A percentile compares a stretch with the other conserved stretches of the same genome.
Evolutionary conservation across 2,329 filamentous ascomycete genomes (phyloP).

Genomic region (Phoma sp.): DNA sequence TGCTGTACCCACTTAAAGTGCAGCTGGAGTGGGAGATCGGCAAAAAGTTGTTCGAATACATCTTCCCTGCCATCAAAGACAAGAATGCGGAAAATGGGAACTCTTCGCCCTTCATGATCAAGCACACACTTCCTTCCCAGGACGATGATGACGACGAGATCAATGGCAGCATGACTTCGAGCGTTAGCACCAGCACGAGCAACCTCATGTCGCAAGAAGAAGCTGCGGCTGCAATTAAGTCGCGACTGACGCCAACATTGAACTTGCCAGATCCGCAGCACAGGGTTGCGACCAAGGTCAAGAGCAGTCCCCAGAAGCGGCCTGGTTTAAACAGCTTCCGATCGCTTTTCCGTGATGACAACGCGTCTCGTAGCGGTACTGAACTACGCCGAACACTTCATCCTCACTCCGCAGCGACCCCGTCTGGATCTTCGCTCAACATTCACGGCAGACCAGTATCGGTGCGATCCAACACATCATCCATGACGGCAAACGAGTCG

Average conservation of each 20-base stretch:
- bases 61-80: conserved; percentile 83
- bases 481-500: conserved; percentile 35
- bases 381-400: conserved; percentile 44
- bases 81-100: conserved; percentile 56
- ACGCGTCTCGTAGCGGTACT: conserved; percentile 36
- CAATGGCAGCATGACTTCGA: conserved; percentile 42
- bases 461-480: conserved; percentile 35
- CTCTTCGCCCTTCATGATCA: conserved; percentile 69
- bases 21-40: conserved; percentile 93
- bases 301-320: conserved; percentile 29
- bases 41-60: conserved; percentile 93
- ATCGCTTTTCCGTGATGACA: conserved; percentile 42
- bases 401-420: conserved; percentile 32
- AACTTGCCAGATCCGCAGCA: conserved; percentile 58
- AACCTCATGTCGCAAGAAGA: conserved; percentile 35
- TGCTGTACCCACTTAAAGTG: conserved; percentile 89
- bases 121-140: conserved; percentile 57
- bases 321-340: conserved; percentile 45
- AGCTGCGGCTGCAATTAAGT: conserved; percentile 77
- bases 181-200: conserved; percentile 24
- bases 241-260: conserved; percentile 83
- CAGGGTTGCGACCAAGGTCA: conserved; percentile 41
- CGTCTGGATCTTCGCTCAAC: conserved; percentile 21
- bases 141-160: conserved; percentile 58
- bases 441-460: conserved; percentile 39